Evolutionary conservation across 139 green algal species (phyloP), one percentile per base, ranked within the genome.

Genomic region (Chlorella sp.): DNA sequence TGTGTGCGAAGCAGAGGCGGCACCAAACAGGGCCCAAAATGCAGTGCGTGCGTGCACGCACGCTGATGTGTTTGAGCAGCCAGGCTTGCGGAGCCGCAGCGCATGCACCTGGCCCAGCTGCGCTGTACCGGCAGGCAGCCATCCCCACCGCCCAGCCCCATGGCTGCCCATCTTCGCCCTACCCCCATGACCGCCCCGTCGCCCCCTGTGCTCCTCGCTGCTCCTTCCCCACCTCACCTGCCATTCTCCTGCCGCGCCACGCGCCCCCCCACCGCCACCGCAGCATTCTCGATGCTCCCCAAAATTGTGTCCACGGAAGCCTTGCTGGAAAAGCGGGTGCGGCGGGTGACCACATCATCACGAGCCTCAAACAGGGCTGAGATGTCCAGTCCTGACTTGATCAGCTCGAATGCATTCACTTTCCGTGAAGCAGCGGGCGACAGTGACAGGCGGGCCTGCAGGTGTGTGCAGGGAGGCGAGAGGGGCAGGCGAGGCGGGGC

Each of bases 361-460:
- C 92, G 80, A 0, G 64, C 76, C 81, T 95, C 93, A 81, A 95
- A 94, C 34, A 95, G 75, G 11, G 83, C 90, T 30, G 89, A 93
- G 66, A 95, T 93, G 88, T 95, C 93, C 48, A 95, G 86, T 1
- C 86, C 90, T 9, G 87, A 85, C 68, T 91, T 92, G 32, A 95
- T 92, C 22, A 95, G 90, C 81, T 94, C 77, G 81, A 95, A 95
- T 37, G 92, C 92, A 42, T 94, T 95, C 40, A 95, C 78, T 14
- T 92, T 76, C 15, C 82, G 75, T 16, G 40, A 36, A 1, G 30
- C 16, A 19, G n/a, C 19, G 34, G 75, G 75, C n/a, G 75, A 81
- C 75, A 81, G 34, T 36, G 40, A 36, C 75, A 81, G 75, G 12
- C 75, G 75, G 34, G n/a, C n/a, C 75, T 81, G 75, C 75, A 81